phyloP scores from a whole-genome alignment of 2,329 filamentous ascomycete genomes.

The Colletotrichum destructivum region DNA sequence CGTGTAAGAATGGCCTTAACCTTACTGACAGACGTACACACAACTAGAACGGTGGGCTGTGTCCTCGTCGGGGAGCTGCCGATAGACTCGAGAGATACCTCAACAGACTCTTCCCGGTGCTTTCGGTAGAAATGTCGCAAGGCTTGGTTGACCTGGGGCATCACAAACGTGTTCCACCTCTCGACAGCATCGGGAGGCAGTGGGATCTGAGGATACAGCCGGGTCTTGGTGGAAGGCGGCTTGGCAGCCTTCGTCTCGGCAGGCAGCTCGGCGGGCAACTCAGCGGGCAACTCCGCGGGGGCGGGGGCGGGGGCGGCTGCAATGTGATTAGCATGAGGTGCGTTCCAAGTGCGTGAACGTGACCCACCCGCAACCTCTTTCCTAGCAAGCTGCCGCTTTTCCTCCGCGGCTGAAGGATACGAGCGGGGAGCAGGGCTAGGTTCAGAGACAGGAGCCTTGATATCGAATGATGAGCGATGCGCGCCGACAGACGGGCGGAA shows the following conservation, averaged over 20 bases:
- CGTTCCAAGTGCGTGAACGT: too few species aligned
- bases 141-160: conserved; percentile 81
- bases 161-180: conserved; percentile 79
- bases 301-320: conserved; percentile 3
- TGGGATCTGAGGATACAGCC: conserved; percentile 72
- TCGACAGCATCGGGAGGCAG: conserved; percentile 75
- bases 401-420: conserved; percentile 35
- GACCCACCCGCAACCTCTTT: conserved; percentile 13
- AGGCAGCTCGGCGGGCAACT: conserved; percentile 20
- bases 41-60: conserved; percentile 81
- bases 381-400: conserved; percentile 34
- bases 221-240: conserved; percentile 58
- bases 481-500: conserved; percentile 55
- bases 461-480: conserved; percentile 50
- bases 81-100: conserved; percentile 83
- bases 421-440: conserved; percentile 24
- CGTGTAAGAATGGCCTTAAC: conserved; percentile 80
- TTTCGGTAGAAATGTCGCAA: conserved; percentile 80
- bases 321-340: background rate
- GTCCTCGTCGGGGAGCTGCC: conserved; percentile 77
- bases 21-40: conserved; percentile 82
- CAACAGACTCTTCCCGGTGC: conserved; percentile 78
- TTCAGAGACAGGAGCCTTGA: conserved; percentile 27
- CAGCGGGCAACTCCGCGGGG: conserved; percentile 15
- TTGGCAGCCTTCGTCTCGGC: conserved; percentile 34